Conservation (phyloP, 2,329 filamentous ascomycete genomes). For the Lecanoromycetidae sp. region DNA sequence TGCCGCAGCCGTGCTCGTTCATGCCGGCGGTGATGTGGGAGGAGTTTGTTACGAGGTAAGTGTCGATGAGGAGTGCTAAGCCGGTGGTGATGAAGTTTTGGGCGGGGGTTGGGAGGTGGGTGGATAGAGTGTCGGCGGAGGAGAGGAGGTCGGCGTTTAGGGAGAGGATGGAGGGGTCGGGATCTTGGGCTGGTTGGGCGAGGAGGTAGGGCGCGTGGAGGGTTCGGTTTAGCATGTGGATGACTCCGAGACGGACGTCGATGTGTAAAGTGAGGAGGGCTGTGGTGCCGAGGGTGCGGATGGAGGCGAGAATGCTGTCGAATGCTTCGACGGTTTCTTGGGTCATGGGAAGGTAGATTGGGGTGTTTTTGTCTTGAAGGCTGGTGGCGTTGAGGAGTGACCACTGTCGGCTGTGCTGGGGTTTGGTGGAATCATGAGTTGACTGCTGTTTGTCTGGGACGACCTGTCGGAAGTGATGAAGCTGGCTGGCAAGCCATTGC, state of each 20-base stretch:
- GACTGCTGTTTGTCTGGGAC: constrained; percentile 50
- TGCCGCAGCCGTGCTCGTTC: constrained; percentile 70
- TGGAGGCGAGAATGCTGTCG: constrained; percentile 72
- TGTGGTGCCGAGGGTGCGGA: constrained; percentile 65
- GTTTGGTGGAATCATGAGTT: constrained; percentile 30
- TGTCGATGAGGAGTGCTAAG: constrained; percentile 65
- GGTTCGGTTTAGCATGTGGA: constrained; percentile 61
- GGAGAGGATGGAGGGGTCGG: constrained; percentile 56
- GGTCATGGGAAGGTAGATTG: constrained; percentile 78
- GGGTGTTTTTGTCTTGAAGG: constrained; percentile 46
- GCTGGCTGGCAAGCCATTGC: constrained; percentile 84
- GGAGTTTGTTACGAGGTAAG: constrained; percentile 62
- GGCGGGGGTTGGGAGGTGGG: constrained; percentile 60
- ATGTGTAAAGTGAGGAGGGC: constrained; percentile 78
- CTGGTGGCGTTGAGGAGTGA: constrained; percentile 59
- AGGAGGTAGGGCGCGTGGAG: constrained; percentile 43
- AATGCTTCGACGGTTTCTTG: constrained; percentile 59
- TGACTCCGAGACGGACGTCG: constrained; percentile 73
- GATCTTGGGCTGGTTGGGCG: constrained; percentile 20
- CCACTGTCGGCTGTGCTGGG: constrained; percentile 61
- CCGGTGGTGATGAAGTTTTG: constrained; percentile 64
- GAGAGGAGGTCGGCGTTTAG: constrained; percentile 75
- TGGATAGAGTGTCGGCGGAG: constrained; percentile 71
- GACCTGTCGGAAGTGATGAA: constrained; percentile 60
- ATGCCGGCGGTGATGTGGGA: constrained; percentile 58